Evolutionary conservation across 371 early-diverging fungal genomes (phyloP).

Genomic region (Cokeromyces recurvatus): DNA sequence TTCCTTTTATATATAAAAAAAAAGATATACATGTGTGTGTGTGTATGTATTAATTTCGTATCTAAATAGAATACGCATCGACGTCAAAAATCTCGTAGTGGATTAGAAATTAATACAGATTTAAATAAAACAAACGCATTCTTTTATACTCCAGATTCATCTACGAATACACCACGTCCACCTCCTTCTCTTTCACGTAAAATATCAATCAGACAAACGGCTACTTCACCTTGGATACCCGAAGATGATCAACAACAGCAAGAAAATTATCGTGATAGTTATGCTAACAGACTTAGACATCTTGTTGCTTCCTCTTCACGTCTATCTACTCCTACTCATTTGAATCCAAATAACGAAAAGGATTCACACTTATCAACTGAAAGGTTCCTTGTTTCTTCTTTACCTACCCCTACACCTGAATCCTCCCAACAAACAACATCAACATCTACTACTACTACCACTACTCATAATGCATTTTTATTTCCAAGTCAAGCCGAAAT

Average conservation of each 20-base stretch:
- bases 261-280: conserved; percentile 10
- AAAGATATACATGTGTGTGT: no score
- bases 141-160: conserved; percentile 19
- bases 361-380: background rate
- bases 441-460: conserved; percentile 8
- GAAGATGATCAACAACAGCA: background rate
- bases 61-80: no score
- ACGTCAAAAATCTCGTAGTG: no score
- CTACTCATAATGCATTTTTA: conserved; percentile 8
- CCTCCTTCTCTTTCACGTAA: conserved; percentile 31
- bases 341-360: background rate
- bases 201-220: conserved; percentile 16
- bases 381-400: conserved; percentile 3
- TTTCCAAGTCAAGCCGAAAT: conserved; percentile 1
- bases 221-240: background rate
- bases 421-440: no score
- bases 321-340: conserved; percentile 28
- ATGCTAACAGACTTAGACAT: conserved; percentile 29
- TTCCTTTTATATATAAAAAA: no score
- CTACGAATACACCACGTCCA: conserved; percentile 29
- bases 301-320: conserved; percentile 27
- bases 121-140: conserved; percentile 40
- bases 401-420: conserved; percentile 36
- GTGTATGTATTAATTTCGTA: no score
- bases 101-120: no score